Evolutionary conservation across 768 basidiomycete species (phyloP), one percentile per base, ranked within the genome.

Genomic region (Pleurotus giganteus): DNA sequence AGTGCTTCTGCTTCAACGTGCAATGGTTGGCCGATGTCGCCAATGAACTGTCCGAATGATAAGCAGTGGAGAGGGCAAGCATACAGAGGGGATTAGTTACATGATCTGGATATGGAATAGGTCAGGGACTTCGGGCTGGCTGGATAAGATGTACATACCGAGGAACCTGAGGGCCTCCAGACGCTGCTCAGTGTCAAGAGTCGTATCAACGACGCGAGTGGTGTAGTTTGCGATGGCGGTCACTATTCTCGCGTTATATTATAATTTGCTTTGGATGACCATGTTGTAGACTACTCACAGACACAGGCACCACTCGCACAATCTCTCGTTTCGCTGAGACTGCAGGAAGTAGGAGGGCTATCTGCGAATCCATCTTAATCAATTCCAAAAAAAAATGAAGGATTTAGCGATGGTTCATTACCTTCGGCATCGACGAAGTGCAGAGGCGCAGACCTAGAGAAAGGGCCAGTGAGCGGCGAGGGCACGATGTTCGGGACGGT

Each of bases 201-300:
- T 63, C 4, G 74, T 72, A 47, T 79, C 66, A 9, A 73, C 69
- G 17, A 82, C 73, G 11, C 80, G 76, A 12, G 65, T 70, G 3
- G 81, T 84, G 60, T 82, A 83, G 64, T 83, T 83, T 1, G 81
- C 77, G 57, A 82, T 82, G 24, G 82, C 81, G 31, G 71, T 74
- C 53, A 82, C 81, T 82, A 50, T 1, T 15, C 1, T 45, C 15
- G 7, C 23, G 13, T 8, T 41, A 15, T 12, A 45, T 15, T 1
- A 17, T 17, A 8, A 45, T 44, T 21, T 2, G 68, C 64, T 24
- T 13, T 19, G n/a, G 17, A 9, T 24, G 61, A 46, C 64, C 57
- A 27, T 62, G 65, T 27, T 63, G 61, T 19, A 67, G 56, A 49
- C 57, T 65, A 63, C 80, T 59, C 52, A 81, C 76, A 53, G 58